phyloP scores from a whole-genome alignment of 2,329 filamentous ascomycete species.

The Zasmidium cellare region DNA sequence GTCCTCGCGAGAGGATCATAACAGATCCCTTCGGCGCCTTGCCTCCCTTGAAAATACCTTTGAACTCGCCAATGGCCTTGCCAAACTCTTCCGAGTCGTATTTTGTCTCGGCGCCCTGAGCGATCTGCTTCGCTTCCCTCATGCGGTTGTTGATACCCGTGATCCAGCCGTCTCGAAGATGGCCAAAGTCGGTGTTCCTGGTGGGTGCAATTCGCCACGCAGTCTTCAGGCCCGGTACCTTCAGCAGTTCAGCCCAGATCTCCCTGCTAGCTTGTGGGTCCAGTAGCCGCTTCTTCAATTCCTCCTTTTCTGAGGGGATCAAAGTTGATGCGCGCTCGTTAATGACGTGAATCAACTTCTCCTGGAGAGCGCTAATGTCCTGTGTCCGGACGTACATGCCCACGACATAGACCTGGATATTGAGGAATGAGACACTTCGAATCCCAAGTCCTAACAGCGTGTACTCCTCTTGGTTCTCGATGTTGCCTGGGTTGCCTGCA shows the following conservation, averaged over 20 bases:
- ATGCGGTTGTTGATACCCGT: slow-evolving; percentile 76
- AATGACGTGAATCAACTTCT: slow-evolving; percentile 71
- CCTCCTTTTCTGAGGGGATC: slow-evolving; percentile 76
- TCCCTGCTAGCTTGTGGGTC: slow-evolving; percentile 68
- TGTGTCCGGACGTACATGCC: slow-evolving; percentile 86
- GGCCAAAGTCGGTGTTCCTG: slow-evolving; percentile 91
- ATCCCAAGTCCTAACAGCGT: slow-evolving; percentile 85
- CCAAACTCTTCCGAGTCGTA: slow-evolving; percentile 77
- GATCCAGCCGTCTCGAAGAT: slow-evolving; percentile 88
- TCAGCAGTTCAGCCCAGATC: slow-evolving; percentile 73
- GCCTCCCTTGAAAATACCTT: slow-evolving; percentile 73
- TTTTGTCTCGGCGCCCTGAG: slow-evolving; percentile 40
- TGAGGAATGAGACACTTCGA: slow-evolving; percentile 83
- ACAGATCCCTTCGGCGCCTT: slow-evolving; percentile 79
- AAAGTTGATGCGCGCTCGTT: slow-evolving; percentile 78
- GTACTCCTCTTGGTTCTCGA: slow-evolving; percentile 64
- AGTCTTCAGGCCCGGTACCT: slow-evolving; percentile 67
- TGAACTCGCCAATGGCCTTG: slow-evolving; percentile 72
- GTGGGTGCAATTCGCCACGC: slow-evolving; percentile 83
- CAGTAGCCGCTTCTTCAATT: slow-evolving; percentile 67
- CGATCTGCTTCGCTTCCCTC: slow-evolving; percentile 53
- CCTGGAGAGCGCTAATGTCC: slow-evolving; percentile 79
- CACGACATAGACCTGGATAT: slow-evolving; percentile 91
- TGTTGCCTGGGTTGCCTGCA: slow-evolving; percentile 33
- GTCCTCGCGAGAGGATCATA: slow-evolving; percentile 69